Conservation (phyloP, 2,329 filamentous ascomycete genomes). For the Tolypocladium endophyticum region DNA sequence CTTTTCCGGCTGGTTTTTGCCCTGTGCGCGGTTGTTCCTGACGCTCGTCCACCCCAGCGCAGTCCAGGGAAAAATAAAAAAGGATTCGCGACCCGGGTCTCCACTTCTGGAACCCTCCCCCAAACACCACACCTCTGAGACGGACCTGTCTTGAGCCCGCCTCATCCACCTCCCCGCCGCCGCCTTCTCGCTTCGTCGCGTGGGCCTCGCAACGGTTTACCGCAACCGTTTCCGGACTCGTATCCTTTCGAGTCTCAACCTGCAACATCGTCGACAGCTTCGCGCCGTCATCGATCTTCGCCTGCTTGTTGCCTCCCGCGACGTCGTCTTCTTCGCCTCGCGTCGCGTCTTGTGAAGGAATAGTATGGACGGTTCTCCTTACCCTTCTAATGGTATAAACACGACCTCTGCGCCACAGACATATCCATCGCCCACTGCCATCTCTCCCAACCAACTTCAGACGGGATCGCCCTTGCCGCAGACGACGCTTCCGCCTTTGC, state of each 20-base stretch:
- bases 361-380: constrained; percentile 46
- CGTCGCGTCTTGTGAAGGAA: constrained; percentile 23
- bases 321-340: constrained; percentile 8
- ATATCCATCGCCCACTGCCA: constrained; percentile 41
- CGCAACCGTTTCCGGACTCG: constrained; percentile 2
- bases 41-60: constrained; percentile 8
- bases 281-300: neutral
- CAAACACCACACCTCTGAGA: constrained; percentile 28
- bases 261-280: neutral
- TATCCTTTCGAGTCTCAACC: neutral
- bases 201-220: constrained; percentile 11
- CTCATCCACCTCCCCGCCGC: constrained; percentile 25
- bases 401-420: constrained; percentile 35
- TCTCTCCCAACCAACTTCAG: constrained; percentile 41
- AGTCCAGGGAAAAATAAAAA: constrained; percentile 20
- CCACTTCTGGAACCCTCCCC: constrained; percentile 34
- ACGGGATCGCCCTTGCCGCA: constrained; percentile 36
- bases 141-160: constrained; percentile 24
- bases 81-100: constrained; percentile 30
- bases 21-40: constrained; percentile 11
- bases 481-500: constrained; percentile 47
- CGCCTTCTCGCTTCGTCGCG: constrained; percentile 14
- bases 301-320: neutral
- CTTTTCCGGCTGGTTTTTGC: constrained; percentile 13
- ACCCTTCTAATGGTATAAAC: constrained; percentile 46